Evolutionary conservation across 495 filamentous ascomycete genomes (phyloP), one percentile per base, ranked within the genome.

Genomic region (Parachaetomium inaequale): DNA sequence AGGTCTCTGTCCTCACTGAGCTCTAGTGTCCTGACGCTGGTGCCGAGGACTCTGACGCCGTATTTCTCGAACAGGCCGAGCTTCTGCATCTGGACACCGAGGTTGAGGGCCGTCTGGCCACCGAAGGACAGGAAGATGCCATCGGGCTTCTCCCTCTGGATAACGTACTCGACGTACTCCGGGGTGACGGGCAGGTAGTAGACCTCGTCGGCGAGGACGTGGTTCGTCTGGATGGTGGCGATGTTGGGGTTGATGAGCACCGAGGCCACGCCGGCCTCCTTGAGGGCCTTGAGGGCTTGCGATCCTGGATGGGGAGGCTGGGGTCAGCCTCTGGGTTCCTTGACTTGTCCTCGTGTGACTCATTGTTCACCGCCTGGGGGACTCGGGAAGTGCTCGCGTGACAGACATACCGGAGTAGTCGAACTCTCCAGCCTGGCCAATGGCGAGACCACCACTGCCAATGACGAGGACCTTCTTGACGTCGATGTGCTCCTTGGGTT

Each of bases 401-500:
- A 28, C 62, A 62, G 38, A 78, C 78, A 77, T 85, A 84, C 93
- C 94, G 65, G 95, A 98, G 76, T 98, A 98, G 75, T 98, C 94
- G 71, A 98, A 98, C 77, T 98, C 94, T 77, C 94, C 94, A 60
- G 94, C 94, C 77, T 98, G 94, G 62, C 94, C 94, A 81, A 98
- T 98, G 73, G 92, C 93, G 63, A 98, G 84, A 76, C 94, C 94
- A 76, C 94, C 94, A 76, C 87, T 91, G 42, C 94, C 94, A 72
- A 98, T 90, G 57, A 98, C 90, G 54, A 98, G 81, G n/a, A 98
- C 94, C 81, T 98, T 98, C 81, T 93, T 96, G 59, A 98, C 94
- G 78, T 96, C 87, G 46, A 98, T 87, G 51, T 89, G 74, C 66
- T 92, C 82, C 63, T 78, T 81, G 49, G 85, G 87, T 68, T 87